Conservation (phyloP, 768 basidiomycete genomes). For the Lyophyllum semitale region DNA sequence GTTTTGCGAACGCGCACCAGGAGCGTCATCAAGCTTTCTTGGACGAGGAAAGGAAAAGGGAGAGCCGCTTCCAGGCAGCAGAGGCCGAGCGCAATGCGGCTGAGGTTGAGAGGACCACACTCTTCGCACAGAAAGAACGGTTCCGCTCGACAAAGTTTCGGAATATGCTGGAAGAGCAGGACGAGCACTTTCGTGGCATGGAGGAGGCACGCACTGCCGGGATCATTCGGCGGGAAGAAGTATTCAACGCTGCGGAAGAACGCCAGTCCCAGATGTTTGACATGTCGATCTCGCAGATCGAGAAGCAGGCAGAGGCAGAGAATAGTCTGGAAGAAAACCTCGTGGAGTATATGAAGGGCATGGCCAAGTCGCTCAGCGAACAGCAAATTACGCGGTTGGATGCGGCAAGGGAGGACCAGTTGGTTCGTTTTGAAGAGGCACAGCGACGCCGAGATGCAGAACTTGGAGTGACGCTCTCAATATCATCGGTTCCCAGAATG, state of each 20-base stretch:
- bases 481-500: neutral
- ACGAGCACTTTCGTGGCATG: neutral
- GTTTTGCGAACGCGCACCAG: neutral
- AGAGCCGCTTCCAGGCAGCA: neutral
- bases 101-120: neutral
- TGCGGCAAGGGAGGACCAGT: neutral
- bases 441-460: slow-evolving; percentile 1
- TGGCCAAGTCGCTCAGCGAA: neutral
- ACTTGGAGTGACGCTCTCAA: neutral
- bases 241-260: neutral
- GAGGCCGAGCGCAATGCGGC: neutral
- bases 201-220: neutral
- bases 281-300: neutral
- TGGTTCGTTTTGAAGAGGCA: neutral
- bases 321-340: neutral
- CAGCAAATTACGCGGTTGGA: neutral
- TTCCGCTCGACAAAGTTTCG: neutral
- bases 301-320: slow-evolving; percentile 2
- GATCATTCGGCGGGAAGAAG: neutral
- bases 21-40: neutral
- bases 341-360: neutral
- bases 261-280: neutral
- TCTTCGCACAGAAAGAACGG: neutral
- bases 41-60: neutral
- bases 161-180: neutral